Evolutionary conservation across 805 yeast genomes (phyloP), one percentile per base, ranked within the genome.

Genomic region (Candida anglica): DNA sequence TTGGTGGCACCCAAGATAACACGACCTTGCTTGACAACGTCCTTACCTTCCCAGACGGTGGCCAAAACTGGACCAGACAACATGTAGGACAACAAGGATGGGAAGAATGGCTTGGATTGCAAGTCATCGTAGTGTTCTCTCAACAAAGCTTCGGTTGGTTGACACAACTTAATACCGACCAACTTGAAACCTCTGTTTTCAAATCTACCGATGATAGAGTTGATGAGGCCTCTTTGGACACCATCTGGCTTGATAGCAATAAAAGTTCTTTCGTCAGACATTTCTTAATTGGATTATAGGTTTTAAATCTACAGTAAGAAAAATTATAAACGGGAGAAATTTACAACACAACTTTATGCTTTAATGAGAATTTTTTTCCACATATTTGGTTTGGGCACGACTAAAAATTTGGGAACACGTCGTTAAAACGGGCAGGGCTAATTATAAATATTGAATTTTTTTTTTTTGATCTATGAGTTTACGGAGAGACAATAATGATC

Each of bases 21-120:
- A 75, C 99, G 85, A 68, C 98, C 98, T 70, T 86, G 95, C 77
- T 91, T 89, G 69, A 93, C 98, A 66, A 81, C 98, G 62, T 93
- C 97, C 77, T 89, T 93, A 72, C 99, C 99, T 74, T 93, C 98
- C 99, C 99, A 93, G 56, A 89, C 97, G 66, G 96, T 93, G 56
- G 98, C 98, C 58, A 91, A 80, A 54, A 93, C 84, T 64, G 99
- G 99, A 56, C 99, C 99, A 50, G 96, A 87, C 64, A 77, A 75
- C 99, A 93, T 94, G 86, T 89, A 89, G 48, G 87, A 75, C 63
- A 86, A 78, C 70, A 93, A 79, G 47, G 95, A 86, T 65, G 98
- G 96, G 91, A 89, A 93, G 79, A 93, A 93, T 59, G 98, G 95
- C 79, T 93, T 93, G 60, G 78, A 70, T 66, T 84, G 89, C 69